phyloP scores from a whole-genome alignment of 148 eudicot genomes.

The Rhododendron kiyosumense region DNA sequence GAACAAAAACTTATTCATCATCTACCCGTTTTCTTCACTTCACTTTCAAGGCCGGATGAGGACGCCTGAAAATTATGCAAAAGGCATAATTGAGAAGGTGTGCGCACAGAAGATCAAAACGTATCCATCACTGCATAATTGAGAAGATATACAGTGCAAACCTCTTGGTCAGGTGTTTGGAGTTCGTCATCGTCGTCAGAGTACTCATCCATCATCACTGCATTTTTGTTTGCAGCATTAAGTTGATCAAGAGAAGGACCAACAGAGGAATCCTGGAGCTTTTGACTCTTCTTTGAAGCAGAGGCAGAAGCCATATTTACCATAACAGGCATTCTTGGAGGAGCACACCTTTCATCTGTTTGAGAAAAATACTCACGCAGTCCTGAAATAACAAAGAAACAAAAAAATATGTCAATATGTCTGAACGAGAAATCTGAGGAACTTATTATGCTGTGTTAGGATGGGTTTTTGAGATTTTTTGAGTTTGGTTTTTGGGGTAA shows the following conservation, averaged over 20 bases:
- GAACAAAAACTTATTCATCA: not conserved
- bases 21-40: constrained; percentile 50
- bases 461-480: no score
- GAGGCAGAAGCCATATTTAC: constrained; percentile 89
- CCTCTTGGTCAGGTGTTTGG: constrained; percentile 84
- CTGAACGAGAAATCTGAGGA: not conserved
- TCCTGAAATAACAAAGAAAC: constrained; percentile 40
- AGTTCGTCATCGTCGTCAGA: constrained; percentile 95
- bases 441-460: not conserved
- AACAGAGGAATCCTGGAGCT: constrained; percentile 40
- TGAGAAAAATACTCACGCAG: constrained; percentile 90
- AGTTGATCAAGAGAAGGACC: constrained; percentile 53
- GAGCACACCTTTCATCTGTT: constrained; percentile 77
- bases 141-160: constrained; percentile 24
- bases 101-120: not conserved
- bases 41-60: constrained; percentile 36
- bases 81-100: constrained; percentile 7
- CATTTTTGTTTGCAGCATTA: constrained; percentile 59
- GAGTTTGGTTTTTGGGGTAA: no score
- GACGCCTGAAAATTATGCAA: constrained; percentile 34
- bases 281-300: constrained; percentile 60
- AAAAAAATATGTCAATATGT: not conserved
- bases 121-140: not conserved
- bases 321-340: constrained; percentile 97
- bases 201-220: constrained; percentile 76